A percentile compares a stretch with the other conserved stretches of the same genome.
Conservation (phyloP, 192 early-diverging fungal species). For the Pecoramyces ruminantium region DNA sequence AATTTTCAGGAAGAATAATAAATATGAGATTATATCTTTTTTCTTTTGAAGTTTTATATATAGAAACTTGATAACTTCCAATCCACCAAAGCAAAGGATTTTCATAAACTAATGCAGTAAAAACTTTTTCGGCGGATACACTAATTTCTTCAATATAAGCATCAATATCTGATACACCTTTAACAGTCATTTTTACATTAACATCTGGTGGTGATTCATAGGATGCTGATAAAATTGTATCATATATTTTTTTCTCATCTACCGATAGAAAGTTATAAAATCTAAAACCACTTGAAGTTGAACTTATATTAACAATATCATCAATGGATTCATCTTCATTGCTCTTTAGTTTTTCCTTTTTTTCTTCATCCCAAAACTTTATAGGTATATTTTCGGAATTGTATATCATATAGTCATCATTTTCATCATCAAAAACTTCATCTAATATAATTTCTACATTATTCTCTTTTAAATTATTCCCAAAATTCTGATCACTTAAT, state of each 20-base stretch:
- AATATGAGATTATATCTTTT: not conserved
- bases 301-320: not conserved
- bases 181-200: not conserved
- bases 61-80: not conserved
- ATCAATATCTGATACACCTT: not conserved
- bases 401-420: not conserved
- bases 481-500: not conserved
- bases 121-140: not conserved
- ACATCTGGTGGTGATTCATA: not conserved
- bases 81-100: not conserved
- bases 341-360: not conserved
- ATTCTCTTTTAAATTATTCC: not conserved
- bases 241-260: too few species aligned
- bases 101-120: not conserved
- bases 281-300: not conserved
- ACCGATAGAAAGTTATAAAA: not conserved
- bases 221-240: not conserved
- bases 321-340: too few species aligned
- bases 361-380: not conserved
- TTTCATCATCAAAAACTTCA: too few species aligned
- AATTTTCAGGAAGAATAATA: not conserved
- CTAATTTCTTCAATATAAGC: not conserved
- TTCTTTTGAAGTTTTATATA: not conserved
- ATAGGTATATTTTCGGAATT: not conserved
- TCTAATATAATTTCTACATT: too few species aligned